Evolutionary conservation across 2,329 filamentous ascomycete species (phyloP), one percentile per base, ranked within the genome.

Genomic region (Xylariaceae sp.): DNA sequence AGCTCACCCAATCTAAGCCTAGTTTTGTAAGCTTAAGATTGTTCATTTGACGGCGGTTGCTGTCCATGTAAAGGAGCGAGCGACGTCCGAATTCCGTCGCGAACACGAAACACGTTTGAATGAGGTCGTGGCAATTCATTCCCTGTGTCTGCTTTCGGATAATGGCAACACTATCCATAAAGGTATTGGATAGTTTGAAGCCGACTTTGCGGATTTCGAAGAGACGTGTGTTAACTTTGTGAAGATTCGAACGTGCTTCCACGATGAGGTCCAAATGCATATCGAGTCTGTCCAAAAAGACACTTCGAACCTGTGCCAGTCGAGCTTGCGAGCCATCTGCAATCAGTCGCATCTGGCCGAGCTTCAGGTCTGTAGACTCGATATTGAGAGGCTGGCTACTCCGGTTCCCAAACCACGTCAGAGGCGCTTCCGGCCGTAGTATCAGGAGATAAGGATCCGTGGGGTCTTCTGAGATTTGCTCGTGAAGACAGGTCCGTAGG

Each of bases 41-140:
- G 73, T 97, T 97, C 89, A 97, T 95, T 61, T 95, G 90, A 45
- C 93, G 87, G 50, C 94, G 80, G 67, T 96, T 97, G 69, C 89
- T 88, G 71, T 99, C 94, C 85, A 99, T 94, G 74, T 96, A 95
- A 17, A 94, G 84, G 45, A 96, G 82, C 2, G 93, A 97, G 58
- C 94, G 87, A 69, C 97, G 93, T 42, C 94, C 94, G 61, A 99
- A 99, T 69, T 99, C 94, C 0, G 94, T 97, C n/a, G 94, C 94
- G 65, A 97, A 99, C 39, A 95, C 89, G 69, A 97, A 99, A 72
- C 93, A 99, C 5, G 91, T 96, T 70, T 99, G 94, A 58, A 99
- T 94, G 31, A 99, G 82, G 65, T 99, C 94, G 63, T 96, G 91
- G 67, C 93, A 96, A 59, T 94, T 88, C 58, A 93, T 82, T 9